These are phyloP conservation scores for Epichloe glyceriae DNA, from an alignment of 2,329 filamentous ascomycete species.

Conservation along the genomic window DNA sequence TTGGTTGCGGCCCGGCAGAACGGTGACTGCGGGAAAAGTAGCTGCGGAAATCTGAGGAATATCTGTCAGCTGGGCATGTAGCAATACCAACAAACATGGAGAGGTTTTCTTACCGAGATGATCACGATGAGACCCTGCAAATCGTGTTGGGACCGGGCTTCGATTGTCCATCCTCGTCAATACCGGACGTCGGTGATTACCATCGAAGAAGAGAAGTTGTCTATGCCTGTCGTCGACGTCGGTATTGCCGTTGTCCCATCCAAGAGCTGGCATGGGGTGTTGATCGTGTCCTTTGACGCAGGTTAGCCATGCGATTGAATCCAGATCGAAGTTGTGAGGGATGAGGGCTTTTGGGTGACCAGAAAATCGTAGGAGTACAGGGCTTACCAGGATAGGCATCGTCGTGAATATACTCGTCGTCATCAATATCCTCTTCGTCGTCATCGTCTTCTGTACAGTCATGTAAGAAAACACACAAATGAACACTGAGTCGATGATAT, in stretches of 20 bases:
- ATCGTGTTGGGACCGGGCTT: conserved; percentile 45
- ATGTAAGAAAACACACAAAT: not conserved
- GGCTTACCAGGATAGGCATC: conserved; percentile 44
- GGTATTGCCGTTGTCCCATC: conserved; percentile 43
- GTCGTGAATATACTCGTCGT: conserved; percentile 51
- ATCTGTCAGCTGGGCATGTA: not conserved
- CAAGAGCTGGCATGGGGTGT: conserved; percentile 34
- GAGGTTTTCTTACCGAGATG: conserved; percentile 29
- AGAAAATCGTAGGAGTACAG: not conserved
- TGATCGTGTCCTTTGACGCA: conserved; percentile 6
- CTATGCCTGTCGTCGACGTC: conserved; percentile 36
- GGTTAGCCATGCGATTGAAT: not conserved
- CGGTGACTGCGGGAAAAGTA: conserved; percentile 40
- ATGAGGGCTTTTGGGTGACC: not conserved
- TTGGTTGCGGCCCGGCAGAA: conserved; percentile 37
- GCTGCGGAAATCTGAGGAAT: conserved; percentile 30
- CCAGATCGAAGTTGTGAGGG: not conserved
- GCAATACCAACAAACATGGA: not conserved
- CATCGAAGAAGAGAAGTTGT: conserved; percentile 38
- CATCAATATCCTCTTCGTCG: conserved; percentile 60
- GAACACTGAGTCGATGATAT: not conserved
- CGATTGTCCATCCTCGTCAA: conserved; percentile 29
- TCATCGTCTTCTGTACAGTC: conserved; percentile 32
- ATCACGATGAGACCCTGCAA: conserved; percentile 41
- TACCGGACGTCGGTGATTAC: conserved; percentile 26